A percentile compares a stretch with the other conserved stretches of the same genome.
Evolutionary conservation across 352 stramenopile species (phyloP).

Genomic region (Blastocystis sp.): DNA sequence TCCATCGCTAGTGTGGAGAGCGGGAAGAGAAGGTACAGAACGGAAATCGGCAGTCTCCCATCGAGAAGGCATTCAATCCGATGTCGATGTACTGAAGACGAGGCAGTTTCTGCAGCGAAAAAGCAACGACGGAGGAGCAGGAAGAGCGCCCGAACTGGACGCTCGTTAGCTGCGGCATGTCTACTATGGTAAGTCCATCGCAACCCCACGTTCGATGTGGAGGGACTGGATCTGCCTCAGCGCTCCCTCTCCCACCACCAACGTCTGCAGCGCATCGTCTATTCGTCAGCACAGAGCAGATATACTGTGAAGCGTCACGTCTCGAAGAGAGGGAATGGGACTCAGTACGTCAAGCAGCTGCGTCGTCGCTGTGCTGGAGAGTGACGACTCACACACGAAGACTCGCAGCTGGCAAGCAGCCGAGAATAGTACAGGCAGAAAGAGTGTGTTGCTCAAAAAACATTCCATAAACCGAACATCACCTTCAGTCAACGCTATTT

Average conservation of each 20-base stretch:
- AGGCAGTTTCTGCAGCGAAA: neutral
- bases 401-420: neutral
- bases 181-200: neutral
- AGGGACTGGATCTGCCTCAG: neutral
- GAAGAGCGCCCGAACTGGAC: neutral
- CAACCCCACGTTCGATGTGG: neutral
- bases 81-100: constrained; percentile 20
- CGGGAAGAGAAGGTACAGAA: neutral
- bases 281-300: neutral
- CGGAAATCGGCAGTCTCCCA: neutral
- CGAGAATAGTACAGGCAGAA: neutral
- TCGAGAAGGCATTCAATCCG: neutral
- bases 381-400: neutral
- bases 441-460: neutral
- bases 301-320: neutral
- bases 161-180: neutral
- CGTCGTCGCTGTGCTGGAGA: neutral
- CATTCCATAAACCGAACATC: neutral
- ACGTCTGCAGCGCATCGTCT: neutral
- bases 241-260: neutral
- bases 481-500: neutral
- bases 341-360: neutral
- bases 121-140: neutral
- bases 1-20: neutral
- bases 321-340: constrained; percentile 13